A percentile compares a stretch with the other conserved stretches of the same genome.
Conservation (phyloP, 208 protist species). For the Novymonas esmeraldas region DNA sequence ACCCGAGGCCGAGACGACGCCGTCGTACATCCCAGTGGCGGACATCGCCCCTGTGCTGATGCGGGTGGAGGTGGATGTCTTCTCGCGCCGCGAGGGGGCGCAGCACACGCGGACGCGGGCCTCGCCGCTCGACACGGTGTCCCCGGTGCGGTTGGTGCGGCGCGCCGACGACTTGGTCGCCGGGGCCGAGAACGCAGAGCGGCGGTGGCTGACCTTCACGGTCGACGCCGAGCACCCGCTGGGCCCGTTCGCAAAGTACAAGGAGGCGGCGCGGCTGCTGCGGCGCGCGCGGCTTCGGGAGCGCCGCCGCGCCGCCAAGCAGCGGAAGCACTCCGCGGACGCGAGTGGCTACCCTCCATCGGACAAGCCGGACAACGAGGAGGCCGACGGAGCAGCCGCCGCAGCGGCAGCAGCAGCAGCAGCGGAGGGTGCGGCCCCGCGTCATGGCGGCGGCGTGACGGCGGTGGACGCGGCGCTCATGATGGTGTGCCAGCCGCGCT, state of each 20-base stretch:
- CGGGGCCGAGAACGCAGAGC: constrained; percentile 2
- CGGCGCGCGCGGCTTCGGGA: background rate
- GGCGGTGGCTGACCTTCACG: constrained; percentile 26
- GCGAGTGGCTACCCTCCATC: background rate
- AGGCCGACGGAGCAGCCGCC: background rate
- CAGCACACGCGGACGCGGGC: background rate
- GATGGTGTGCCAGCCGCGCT: constrained; percentile 39
- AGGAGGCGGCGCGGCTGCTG: constrained; percentile 8
- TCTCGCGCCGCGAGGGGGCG: constrained; percentile 16
- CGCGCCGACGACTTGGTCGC: too few relatives aligned
- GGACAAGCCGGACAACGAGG: background rate
- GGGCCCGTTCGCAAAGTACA: constrained; percentile 23
- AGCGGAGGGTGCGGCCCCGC: background rate
- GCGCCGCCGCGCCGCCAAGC: constrained; percentile 3
- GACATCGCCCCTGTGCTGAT: constrained; percentile 20
- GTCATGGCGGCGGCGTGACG: background rate
- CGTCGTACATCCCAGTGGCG: background rate
- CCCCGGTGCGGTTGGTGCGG: background rate
- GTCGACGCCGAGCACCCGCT: constrained; percentile 24
- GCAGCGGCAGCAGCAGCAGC: background rate
- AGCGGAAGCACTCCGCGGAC: background rate
- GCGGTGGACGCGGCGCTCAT: constrained; percentile 23
- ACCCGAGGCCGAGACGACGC: background rate
- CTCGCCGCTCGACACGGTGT: background rate
- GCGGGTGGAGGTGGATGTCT: constrained; percentile 21